phyloP scores from a whole-genome alignment of 2,329 filamentous ascomycete genomes.

The Chrysoporthe cubensis region DNA sequence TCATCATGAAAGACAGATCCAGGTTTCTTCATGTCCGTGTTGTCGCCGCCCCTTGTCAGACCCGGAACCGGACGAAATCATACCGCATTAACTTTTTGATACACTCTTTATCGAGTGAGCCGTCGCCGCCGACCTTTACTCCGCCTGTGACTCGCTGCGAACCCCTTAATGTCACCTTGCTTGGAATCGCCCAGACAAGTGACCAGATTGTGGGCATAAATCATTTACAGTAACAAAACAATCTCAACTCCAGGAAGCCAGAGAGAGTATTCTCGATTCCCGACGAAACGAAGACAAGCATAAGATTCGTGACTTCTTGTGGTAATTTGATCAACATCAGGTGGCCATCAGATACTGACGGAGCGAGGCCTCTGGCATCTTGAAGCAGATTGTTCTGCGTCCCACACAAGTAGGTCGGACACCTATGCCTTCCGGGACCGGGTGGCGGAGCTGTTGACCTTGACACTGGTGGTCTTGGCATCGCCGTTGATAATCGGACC shows the following conservation, averaged over 20 bases:
- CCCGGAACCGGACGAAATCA: constrained; percentile 18
- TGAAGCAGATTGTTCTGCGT: constrained; percentile 4
- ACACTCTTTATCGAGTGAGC: constrained; percentile 15
- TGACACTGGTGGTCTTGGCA: constrained; percentile 57
- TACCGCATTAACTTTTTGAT: constrained; percentile 20
- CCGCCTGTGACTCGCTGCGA: constrained; percentile 12
- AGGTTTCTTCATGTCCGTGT: constrained; percentile 18
- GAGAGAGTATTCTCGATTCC: neutral
- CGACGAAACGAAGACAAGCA: neutral
- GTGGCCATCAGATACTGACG: neutral
- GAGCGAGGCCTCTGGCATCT: constrained; percentile 1
- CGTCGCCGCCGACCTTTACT: constrained; percentile 4
- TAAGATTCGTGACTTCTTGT: neutral
- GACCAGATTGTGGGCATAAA: neutral
- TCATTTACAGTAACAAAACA: constrained; percentile 23
- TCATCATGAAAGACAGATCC: constrained; percentile 20
- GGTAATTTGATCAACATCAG: neutral
- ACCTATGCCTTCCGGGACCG: constrained; percentile 72
- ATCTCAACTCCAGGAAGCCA: constrained; percentile 12
- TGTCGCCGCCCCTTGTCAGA: constrained; percentile 6
- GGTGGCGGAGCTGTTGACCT: constrained; percentile 63
- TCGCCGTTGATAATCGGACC: constrained; percentile 50
- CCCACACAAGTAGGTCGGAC: constrained; percentile 10
- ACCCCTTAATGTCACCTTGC: constrained; percentile 2
- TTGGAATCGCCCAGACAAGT: neutral